A percentile compares a stretch with the other conserved stretches of the same genome.
phyloP scores from a whole-genome alignment of 2,329 filamentous ascomycete genomes.

The Phialophora expanda region DNA sequence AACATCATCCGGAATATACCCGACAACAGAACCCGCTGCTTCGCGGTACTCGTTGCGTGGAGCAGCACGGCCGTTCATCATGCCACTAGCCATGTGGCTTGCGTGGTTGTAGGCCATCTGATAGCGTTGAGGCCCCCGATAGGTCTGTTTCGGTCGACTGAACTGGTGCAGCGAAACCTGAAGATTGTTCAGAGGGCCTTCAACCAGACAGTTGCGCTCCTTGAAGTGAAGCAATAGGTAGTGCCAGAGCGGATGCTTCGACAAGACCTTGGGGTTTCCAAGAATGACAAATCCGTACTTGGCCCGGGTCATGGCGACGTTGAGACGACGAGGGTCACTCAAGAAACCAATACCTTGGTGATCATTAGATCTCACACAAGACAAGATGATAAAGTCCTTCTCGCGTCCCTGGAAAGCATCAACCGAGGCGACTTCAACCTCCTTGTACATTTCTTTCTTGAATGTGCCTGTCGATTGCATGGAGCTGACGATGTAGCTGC shows the following conservation, averaged over 20 bases:
- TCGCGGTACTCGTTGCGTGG: slow-evolving; percentile 64
- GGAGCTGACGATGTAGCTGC: slow-evolving; percentile 97
- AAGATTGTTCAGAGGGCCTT: slow-evolving; percentile 93
- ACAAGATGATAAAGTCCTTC: slow-evolving; percentile 98
- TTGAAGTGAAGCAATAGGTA: slow-evolving; percentile 95
- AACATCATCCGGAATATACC: slow-evolving; percentile 95
- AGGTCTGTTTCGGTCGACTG: slow-evolving; percentile 87
- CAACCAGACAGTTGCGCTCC: slow-evolving; percentile 92
- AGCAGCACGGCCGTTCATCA: slow-evolving; percentile 56
- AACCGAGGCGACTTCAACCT: slow-evolving; percentile 96
- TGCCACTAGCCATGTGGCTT: slow-evolving; percentile 62
- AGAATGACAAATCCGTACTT: slow-evolving; percentile 97
- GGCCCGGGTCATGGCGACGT: slow-evolving; percentile 93
- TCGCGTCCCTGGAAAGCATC: slow-evolving; percentile 99
- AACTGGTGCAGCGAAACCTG: slow-evolving; percentile 95
- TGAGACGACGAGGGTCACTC: slow-evolving; percentile 94
- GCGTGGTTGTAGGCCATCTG: slow-evolving; percentile 77
- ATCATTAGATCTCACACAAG: slow-evolving; percentile 97
- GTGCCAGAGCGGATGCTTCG: slow-evolving; percentile 98
- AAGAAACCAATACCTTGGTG: slow-evolving; percentile 99
- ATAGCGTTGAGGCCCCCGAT: slow-evolving; percentile 85
- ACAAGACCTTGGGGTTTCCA: slow-evolving; percentile 95
- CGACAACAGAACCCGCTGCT: slow-evolving; percentile 79
- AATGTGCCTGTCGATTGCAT: slow-evolving; percentile 98
- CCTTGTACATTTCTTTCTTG: slow-evolving; percentile 98